Percentiles rank a stretch among this genome's conserved stretches.
Conservation (phyloP, 2,329 filamentous ascomycete genomes). For the Torrubiella hemipterigena region DNA sequence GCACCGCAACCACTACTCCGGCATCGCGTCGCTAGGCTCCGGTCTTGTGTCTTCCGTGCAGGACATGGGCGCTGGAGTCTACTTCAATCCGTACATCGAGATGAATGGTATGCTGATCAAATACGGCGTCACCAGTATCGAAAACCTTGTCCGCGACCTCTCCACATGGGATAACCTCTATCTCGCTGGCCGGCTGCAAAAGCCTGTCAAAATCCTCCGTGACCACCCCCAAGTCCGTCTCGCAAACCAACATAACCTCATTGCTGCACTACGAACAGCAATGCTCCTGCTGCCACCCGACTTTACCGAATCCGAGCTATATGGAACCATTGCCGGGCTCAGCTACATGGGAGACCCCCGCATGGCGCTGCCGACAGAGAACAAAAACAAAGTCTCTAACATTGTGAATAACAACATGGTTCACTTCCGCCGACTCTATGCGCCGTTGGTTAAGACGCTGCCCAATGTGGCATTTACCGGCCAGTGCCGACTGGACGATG, state of each 20-base stretch:
- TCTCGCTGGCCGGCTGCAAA: conserved; percentile 89
- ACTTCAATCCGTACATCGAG: conserved; percentile 93
- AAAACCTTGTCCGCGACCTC: conserved; percentile 78
- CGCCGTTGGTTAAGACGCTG: conserved; percentile 76
- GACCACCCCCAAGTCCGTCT: conserved; percentile 87
- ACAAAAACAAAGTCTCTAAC: conserved; percentile 84
- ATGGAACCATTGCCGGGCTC: conserved; percentile 81
- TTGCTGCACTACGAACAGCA: conserved; percentile 82
- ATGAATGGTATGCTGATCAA: conserved; percentile 95
- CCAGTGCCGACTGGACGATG: conserved; percentile 25
- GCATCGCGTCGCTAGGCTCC: conserved; percentile 70
- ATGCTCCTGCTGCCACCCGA: conserved; percentile 71
- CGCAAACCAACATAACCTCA: conserved; percentile 89
- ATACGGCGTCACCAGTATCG: conserved; percentile 91
- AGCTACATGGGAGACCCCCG: conserved; percentile 95
- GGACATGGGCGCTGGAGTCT: conserved; percentile 88
- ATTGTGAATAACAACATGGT: conserved; percentile 86
- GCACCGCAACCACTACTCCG: conserved; percentile 87
- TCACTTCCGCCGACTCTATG: conserved; percentile 86
- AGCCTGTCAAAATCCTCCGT: conserved; percentile 93
- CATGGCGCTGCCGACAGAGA: conserved; percentile 82
- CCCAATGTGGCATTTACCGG: conserved; percentile 76
- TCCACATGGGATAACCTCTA: conserved; percentile 90
- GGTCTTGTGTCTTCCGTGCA: conserved; percentile 76
- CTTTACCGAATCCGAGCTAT: conserved; percentile 82